These are phyloP conservation scores for Pseudogymnoascus sp. DNA, from an alignment of 2,329 filamentous ascomycete genomes.

Conservation along the genomic window DNA sequence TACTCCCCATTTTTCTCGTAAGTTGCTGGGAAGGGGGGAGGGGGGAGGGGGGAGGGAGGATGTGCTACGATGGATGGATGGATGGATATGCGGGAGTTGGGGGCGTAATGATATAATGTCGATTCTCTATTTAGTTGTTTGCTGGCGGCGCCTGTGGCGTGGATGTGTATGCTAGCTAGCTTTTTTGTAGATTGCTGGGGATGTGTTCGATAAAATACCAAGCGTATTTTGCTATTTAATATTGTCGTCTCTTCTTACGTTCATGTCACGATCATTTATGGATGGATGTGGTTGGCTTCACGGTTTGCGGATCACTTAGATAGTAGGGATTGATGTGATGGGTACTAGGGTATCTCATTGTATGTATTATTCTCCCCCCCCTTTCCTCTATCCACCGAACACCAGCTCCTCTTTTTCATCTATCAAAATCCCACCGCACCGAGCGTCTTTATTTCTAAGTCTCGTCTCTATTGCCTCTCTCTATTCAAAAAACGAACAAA, in stretches of 20 bases:
- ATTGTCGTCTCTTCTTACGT: not conserved
- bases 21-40: too few relatives aligned
- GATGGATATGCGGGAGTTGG: slow-evolving; percentile 1
- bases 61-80: not conserved
- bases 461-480: not conserved
- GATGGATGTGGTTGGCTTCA: not conserved
- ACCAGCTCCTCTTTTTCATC: not conserved
- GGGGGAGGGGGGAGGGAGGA: not conserved
- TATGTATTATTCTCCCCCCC: not conserved
- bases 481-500: not conserved
- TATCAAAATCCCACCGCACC: not conserved
- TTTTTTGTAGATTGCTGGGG: slow-evolving; percentile 1
- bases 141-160: too few relatives aligned
- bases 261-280: not conserved
- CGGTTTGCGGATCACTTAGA: not conserved
- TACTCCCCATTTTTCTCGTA: too few relatives aligned
- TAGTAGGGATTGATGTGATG: not conserved
- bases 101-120: not conserved
- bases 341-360: slow-evolving; percentile 8
- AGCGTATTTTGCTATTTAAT: not conserved
- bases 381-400: not conserved
- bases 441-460: not conserved
- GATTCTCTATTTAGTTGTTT: not conserved
- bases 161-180: slow-evolving; percentile 3
- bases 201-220: not conserved